These are phyloP conservation scores for Viola odorata DNA, from an alignment of 345 rosid species.

Conservation along the genomic window DNA sequence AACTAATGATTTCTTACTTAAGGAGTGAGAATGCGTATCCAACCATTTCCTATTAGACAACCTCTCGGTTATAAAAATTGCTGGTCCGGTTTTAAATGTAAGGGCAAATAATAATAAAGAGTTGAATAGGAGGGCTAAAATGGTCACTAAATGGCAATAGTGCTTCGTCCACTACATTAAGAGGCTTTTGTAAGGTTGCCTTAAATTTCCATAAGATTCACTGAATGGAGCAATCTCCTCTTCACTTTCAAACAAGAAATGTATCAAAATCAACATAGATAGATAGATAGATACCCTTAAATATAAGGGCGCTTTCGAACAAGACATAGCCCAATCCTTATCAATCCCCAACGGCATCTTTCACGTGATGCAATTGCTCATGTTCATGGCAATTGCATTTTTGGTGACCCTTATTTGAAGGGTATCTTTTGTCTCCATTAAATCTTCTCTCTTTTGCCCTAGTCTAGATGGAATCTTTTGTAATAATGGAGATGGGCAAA, in stretches of 20 bases:
- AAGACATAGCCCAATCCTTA: constrained; percentile 16
- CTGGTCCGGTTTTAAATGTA: too few relatives aligned
- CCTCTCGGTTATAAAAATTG: too few relatives aligned
- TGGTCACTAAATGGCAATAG: too few relatives aligned
- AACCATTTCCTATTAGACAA: too few relatives aligned
- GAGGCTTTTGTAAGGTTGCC: not conserved
- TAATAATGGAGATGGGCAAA: constrained; percentile 18
- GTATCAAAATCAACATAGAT: too few relatives aligned
- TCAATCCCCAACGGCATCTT: constrained; percentile 29
- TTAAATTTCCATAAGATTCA: constrained; percentile 21
- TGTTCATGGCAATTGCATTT: constrained; percentile 19
- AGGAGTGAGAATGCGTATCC: too few relatives aligned
- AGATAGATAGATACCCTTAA: constrained; percentile 8
- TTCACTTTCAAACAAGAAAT: not conserved
- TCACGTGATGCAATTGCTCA: constrained; percentile 37
- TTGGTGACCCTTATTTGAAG: constrained; percentile 6
- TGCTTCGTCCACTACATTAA: constrained; percentile 8
- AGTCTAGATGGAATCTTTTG: constrained; percentile 22
- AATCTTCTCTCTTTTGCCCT: not conserved
- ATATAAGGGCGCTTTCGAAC: not conserved
- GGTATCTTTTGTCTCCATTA: constrained; percentile 23
- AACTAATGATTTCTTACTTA: too few relatives aligned
- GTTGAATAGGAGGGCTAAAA: too few relatives aligned
- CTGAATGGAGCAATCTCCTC: constrained; percentile 14
- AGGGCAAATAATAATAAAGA: too few relatives aligned